Base-by-base conservation (phyloP, 78 protist genomes). In the Cavenderia fasciculata region DNA sequence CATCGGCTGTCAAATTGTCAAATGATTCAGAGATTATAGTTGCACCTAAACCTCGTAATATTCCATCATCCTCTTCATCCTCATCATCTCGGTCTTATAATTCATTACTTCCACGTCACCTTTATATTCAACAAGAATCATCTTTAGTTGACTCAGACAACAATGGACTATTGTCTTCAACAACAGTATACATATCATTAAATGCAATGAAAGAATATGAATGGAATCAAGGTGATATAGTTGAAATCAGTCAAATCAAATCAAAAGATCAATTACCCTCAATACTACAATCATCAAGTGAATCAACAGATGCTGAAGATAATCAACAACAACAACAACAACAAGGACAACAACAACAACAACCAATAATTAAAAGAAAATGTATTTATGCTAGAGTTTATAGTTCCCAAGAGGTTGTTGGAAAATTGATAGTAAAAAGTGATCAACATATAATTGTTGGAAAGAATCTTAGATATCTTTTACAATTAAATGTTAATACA, bases 1-100 rank as follows among this genome's bases (percentile, higher is more conserved):
- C 52, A 1, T n/a, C 62, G 1, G 47, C 52, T 4, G 93, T 70
- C 18, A 56, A 68, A 62, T 25, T 86, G 11, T 27, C 74, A 6
- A 21, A 63, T 4, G 61, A 70, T n/a, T 29, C 74, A 2, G 93
- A 86, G 16, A 86, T 86, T 34, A 54, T 54, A 3, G 79, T 86
- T 34, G 85, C 93, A 21, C 93, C 93, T 18, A 86, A 86, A 62
- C 93, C 93, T 25, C 41, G 93, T 27, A 23, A 61, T 27, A 14
- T 46, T 61, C 71, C 71, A 25, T 23, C 43, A 11, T 34, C 23
- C 4, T 23, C 40, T 25, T 2, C 38, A 10, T 34, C 59, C 5
- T 40, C 44, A 5, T 40, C 34, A 21, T 34, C 10, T 8, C 12
- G 46, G 27, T 33, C 44, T 12, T 33, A 33, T 18, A 63, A 44